Base-by-base conservation (phyloP, 1,139 yeast genomes). In the Hansenula lynferdii region DNA sequence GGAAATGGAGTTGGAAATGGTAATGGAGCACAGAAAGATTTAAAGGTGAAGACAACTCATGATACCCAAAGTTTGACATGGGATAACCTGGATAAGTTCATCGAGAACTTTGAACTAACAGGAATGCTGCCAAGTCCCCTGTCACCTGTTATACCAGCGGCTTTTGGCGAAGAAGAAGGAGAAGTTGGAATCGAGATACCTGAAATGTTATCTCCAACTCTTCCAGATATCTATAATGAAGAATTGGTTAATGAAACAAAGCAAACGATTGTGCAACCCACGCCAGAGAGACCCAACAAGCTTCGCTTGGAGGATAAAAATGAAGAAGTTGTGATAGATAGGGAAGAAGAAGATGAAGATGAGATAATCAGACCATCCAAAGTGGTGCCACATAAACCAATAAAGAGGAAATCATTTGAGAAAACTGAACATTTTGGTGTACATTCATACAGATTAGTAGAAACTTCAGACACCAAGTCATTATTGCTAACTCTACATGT, bases 151-250 rank as follows among this genome's bases (percentile, higher is more conserved):
- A 19, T 43, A 17, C 46, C 46, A 8, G n/a, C 12, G 2, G 11
- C 12, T 5, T 42, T 34, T 17, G 25, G 25, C 8, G 27, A 14
- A 8, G 20, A 5, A 16, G 26, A 15, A 8, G 20, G 7, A 16
- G 15, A 18, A 5, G 8, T 32, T 8, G 24, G 31, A 9, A 4
- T 28, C 10, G 14, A 16, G 12, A 31, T 43, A 9, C 47, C 45
- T 8, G 31, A 33, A 14, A 18, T 48, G 44, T 36, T 52, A 4
- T 50, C 55, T 8, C 57, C 57, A 1, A 50, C 55, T 1, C 32
- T 52, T 5, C 57, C 57, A 20, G 31, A 29, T 9, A 29, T 29
- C 10, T 29, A 17, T 9, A 20, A 20, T 29, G 24, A 19, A 19
- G 11, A 28, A 2, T 11, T 11, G 4, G 7, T 5, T 6, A 17